These are phyloP conservation scores for Bjerkandera adusta DNA, from an alignment of 1,284 basidiomycete genomes.

Conservation along the genomic window DNA sequence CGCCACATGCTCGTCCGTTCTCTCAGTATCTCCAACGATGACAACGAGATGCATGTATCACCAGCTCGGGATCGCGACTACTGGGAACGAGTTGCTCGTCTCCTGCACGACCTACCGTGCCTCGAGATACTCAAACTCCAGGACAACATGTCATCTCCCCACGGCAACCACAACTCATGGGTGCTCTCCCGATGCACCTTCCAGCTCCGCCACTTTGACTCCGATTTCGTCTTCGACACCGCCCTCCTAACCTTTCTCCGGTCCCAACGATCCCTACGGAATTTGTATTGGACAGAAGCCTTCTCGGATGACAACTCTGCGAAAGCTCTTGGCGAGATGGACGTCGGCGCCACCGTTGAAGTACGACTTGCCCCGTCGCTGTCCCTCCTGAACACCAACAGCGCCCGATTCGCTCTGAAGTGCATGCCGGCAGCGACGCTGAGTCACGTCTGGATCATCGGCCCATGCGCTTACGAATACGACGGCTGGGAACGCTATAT, in stretches of 20 bases:
- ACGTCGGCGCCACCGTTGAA: not conserved
- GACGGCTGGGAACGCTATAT: constrained; percentile 14
- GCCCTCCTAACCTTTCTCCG: constrained; percentile 13
- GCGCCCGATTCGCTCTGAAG: constrained; percentile 15
- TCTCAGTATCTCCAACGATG: constrained; percentile 15
- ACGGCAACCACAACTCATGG: constrained; percentile 17
- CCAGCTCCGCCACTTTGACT: constrained; percentile 15
- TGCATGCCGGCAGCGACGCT: constrained; percentile 13
- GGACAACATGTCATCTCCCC: constrained; percentile 12
- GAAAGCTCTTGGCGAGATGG: constrained; percentile 3
- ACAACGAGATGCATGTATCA: constrained; percentile 4
- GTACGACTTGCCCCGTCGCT: constrained; percentile 4
- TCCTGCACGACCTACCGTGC: constrained; percentile 14
- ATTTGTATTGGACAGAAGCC: constrained; percentile 15
- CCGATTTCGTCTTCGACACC: constrained; percentile 17
- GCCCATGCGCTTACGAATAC: constrained; percentile 12
- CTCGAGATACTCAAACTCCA: constrained; percentile 16
- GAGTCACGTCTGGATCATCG: constrained; percentile 18
- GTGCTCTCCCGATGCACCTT: constrained; percentile 16
- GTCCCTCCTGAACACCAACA: constrained; percentile 13
- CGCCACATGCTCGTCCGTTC: constrained; percentile 14
- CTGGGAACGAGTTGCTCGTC: constrained; percentile 15
- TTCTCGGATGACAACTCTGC: constrained; percentile 17
- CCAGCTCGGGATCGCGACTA: constrained; percentile 11
- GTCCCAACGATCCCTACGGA: constrained; percentile 11